Conservation (phyloP, 2,329 filamentous ascomycete species). For the Mariannaea sp. region DNA sequence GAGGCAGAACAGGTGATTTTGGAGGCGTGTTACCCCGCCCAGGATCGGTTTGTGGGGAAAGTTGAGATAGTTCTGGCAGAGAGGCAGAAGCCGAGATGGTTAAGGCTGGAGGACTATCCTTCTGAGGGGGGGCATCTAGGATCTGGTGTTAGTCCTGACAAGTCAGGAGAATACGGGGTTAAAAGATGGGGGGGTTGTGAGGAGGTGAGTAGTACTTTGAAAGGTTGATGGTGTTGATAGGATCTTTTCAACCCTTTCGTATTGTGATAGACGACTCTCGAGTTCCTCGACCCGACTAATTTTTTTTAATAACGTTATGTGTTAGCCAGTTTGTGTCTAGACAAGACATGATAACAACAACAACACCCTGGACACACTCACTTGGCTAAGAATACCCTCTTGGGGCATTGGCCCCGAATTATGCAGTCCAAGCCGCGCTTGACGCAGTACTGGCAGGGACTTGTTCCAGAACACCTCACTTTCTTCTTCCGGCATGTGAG, state of each 20-base stretch:
- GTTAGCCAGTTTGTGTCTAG: neutral
- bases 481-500: conserved; percentile 38
- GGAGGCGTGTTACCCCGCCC: conserved; percentile 19
- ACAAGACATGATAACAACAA: too few relatives aligned
- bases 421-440: conserved; percentile 36
- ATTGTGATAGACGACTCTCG: conserved; percentile 33
- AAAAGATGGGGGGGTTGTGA: too few relatives aligned
- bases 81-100: conserved; percentile 20
- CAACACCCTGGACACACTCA: too few relatives aligned
- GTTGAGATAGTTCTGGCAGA: conserved; percentile 20
- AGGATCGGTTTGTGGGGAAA: conserved; percentile 29
- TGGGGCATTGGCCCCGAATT: conserved; percentile 36
- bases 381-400: conserved; percentile 37
- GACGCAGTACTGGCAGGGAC: conserved; percentile 34
- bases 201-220: conserved; percentile 19
- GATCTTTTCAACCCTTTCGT: conserved; percentile 30
- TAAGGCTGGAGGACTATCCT: conserved; percentile 1
- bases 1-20: conserved; percentile 32
- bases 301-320: too few relatives aligned
- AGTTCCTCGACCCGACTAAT: conserved; percentile 36
- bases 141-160: conserved; percentile 10
- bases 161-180: neutral
- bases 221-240: conserved; percentile 16
- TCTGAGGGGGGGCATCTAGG: conserved; percentile 12
- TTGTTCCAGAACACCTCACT: conserved; percentile 35